phyloP scores from a whole-genome alignment of 2,329 filamentous ascomycete species.

The Hypoxylon sp. region DNA sequence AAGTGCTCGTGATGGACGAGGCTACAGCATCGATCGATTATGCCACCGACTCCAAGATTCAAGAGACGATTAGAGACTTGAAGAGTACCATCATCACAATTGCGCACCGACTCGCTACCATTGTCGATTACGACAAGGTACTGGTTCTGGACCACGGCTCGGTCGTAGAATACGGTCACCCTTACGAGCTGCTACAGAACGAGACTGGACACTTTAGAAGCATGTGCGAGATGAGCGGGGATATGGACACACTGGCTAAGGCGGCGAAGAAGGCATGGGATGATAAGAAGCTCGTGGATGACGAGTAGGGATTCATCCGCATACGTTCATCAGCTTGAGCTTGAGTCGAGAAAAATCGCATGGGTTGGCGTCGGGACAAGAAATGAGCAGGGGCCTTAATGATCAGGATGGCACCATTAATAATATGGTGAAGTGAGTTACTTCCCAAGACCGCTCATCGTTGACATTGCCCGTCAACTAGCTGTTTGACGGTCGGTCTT shows the following conservation, averaged over 20 bases:
- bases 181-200: constrained; percentile 82
- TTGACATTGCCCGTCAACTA: constrained; percentile 5
- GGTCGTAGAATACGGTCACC: constrained; percentile 92
- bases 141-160: constrained; percentile 91
- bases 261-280: constrained; percentile 69
- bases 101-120: constrained; percentile 94
- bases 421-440: constrained; percentile 18
- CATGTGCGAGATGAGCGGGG: constrained; percentile 77
- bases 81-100: constrained; percentile 96
- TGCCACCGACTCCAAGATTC: constrained; percentile 93
- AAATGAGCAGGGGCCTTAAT: constrained; percentile 1
- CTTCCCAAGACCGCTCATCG: constrained; percentile 4
- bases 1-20: constrained; percentile 98
- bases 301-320: constrained; percentile 51
- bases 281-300: constrained; percentile 58
- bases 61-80: constrained; percentile 94
- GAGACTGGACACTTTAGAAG: constrained; percentile 74
- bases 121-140: constrained; percentile 98
- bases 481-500: not conserved
- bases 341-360: not conserved
- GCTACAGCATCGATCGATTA: constrained; percentile 98
- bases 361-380: not conserved
- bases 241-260: constrained; percentile 65
- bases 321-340: constrained; percentile 8
- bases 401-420: constrained; percentile 18